Evolutionary conservation across 768 basidiomycete species (phyloP), one percentile per base, ranked within the genome.

Genomic region (Leccinum ochraceum): DNA sequence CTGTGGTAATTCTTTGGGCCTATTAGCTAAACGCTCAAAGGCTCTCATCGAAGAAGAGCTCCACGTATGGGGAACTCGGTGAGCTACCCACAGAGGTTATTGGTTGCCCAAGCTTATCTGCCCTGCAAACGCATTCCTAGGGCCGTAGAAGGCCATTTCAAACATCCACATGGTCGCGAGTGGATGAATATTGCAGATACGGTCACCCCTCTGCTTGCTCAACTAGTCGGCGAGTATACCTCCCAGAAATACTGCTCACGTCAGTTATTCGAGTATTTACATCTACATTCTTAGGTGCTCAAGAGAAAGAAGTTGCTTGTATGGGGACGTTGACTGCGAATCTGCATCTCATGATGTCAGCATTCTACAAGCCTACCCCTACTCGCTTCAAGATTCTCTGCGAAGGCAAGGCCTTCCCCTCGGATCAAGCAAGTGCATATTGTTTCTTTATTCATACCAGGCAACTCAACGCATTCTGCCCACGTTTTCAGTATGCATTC

Each of bases 281-380:
- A 55, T 69, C 54, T 63, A 62, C 74, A 66, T 65, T 61, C 67
- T 64, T 67, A 94, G 94, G 94, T 66, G 94, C 95, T 58, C 83
- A 86, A 56, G 87, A 89, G 76, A 82, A 84, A 63, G 97, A 99
- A 82, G 92, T 98, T 53, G 94, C 92, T 17, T 94, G 93, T 76
- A 98, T 98, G 88, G 88, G 92, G 73, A 94, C 94, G 54, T 77
- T 98, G 73, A 99, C 97, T 51, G 86, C 87, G 67, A 99, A 99
- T 79, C 82, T 99, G 60, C 95, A 99, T 79, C 86, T 95, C 62
- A 87, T 97, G 86, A 92, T 98, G 86, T 83, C 87, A 71, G 86
- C 87, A 26, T 98, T 99, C 77, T 98, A 98, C 77, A 87, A 89
- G 60, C 97, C 97, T 20, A 94, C 91, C 28, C 69, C 83, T 57